Base-by-base conservation (phyloP, 805 yeast species). In the Candida palmyrensis region DNA sequence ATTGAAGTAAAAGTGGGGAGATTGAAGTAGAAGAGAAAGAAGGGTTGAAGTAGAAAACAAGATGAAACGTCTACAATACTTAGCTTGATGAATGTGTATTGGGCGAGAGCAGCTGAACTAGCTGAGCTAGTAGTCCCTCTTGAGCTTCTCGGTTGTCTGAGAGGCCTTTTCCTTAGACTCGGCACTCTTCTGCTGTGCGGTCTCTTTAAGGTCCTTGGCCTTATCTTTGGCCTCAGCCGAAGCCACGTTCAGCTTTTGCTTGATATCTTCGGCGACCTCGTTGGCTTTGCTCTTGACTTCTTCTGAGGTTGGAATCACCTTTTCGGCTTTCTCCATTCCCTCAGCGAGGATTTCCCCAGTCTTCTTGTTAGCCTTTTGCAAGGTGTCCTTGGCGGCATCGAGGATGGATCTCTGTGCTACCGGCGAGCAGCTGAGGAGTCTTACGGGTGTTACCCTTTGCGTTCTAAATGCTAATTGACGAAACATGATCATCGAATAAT, bases 301-400 rank as follows among this genome's bases (percentile, higher is more conserved):
- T 27, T 36, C 35, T 3, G 46, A 43, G 13, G 32, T 27, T 11
- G 53, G 51, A 10, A 53, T 40, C 16, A 41, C 47, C 6, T 52
- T 40, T 42, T 50, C 67, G 14, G 67, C 64, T 26, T 51, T 57
- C 23, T 65, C 66, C 36, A 66, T 47, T 2, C 68, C 65, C 14
- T 51, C 54, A n/a, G 70, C 71, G 12, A 61, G 51, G 6, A 53
- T 56, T 38, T 65, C 54, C 6, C 71, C 71, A n/a, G 63, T 59
- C 44, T 60, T 64, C 37, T 55, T 53, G 42, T 55, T 54, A 24
- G 50, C 57, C 36, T 51, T 57, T 20, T 44, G 37, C 28, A 59
- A 51, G 5, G 51, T 57, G n/a, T 57, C 59, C 45, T 62, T 62
- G 15, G 66, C 64, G 10, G 56, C 36, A 29, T 54, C 65, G 10